Conservation (phyloP, 352 stramenopile genomes). For the Globisporangium rhizosaccharum region DNA sequence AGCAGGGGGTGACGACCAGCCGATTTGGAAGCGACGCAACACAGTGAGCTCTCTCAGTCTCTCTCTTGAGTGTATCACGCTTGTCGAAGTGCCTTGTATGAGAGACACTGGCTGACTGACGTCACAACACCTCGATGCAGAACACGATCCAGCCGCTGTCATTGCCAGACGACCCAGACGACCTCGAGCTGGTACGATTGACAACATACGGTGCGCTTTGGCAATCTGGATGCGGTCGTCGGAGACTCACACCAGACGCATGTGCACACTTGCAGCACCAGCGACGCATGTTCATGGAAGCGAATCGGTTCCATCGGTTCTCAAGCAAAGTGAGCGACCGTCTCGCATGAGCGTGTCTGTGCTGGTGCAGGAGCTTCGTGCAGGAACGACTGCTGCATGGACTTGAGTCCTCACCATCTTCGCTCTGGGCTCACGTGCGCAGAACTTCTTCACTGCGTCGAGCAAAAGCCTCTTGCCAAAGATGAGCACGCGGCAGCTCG, state of each 20-base stretch:
- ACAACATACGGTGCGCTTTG: not conserved
- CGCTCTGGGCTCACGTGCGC: not conserved
- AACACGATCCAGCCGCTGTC: conserved; percentile 33
- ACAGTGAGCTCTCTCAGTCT: conserved; percentile 14
- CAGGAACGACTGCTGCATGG: not conserved
- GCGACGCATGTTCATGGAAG: conserved; percentile 58
- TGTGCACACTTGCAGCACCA: conserved; percentile 26
- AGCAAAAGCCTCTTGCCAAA: conserved; percentile 34
- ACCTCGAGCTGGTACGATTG: conserved; percentile 49
- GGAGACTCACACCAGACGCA: not conserved
- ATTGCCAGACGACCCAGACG: conserved; percentile 32
- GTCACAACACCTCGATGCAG: conserved; percentile 11
- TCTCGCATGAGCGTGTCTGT: not conserved
- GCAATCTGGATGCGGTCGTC: not conserved
- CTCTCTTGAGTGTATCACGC: not conserved
- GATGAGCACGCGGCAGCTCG: conserved; percentile 16
- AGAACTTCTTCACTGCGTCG: conserved; percentile 46
- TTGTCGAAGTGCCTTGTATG: not conserved
- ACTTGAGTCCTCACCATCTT: not conserved
- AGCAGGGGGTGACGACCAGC: conserved; percentile 14
- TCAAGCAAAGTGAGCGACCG: conserved; percentile 31
- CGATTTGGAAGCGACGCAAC: conserved; percentile 46
- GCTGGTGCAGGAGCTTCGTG: too few relatives aligned
- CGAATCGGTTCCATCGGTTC: conserved; percentile 41
- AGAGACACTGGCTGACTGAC: not conserved